These are phyloP conservation scores for Aspergillus tanneri DNA, from an alignment of 2,329 filamentous ascomycete genomes.

Conservation along the genomic window DNA sequence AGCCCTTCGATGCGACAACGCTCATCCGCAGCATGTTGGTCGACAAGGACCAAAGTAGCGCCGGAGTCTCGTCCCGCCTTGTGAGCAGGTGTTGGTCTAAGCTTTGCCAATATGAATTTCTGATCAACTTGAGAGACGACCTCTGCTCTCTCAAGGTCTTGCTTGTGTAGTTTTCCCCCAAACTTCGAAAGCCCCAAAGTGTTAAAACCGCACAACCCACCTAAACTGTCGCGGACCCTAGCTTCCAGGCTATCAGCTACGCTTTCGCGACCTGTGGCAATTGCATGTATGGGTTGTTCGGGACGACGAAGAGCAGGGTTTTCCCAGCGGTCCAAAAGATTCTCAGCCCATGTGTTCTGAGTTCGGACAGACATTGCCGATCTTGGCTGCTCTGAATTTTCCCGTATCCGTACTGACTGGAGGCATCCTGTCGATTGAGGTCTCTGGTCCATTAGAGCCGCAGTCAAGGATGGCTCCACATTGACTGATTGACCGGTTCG, in stretches of 20 bases:
- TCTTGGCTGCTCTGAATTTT: conserved; percentile 15
- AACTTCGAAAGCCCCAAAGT: conserved; percentile 29
- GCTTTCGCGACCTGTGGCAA: conserved; percentile 20
- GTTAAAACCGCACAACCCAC: conserved; percentile 23
- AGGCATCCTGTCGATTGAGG: conserved; percentile 21
- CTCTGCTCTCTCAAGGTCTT: conserved; percentile 58
- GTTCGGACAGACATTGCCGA: conserved; percentile 16
- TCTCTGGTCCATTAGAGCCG: conserved; percentile 7
- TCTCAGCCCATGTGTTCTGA: conserved; percentile 57
- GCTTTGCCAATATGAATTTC: conserved; percentile 79
- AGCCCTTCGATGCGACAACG: conserved; percentile 75
- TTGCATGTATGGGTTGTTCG: conserved; percentile 44
- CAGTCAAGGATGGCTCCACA: conserved; percentile 10
- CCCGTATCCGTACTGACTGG: conserved; percentile 4
- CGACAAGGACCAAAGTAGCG: conserved; percentile 67
- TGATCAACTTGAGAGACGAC: conserved; percentile 80
- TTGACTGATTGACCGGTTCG: conserved; percentile 36
- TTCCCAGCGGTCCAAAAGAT: conserved; percentile 65
- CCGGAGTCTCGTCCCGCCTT: background rate
- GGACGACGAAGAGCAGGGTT: conserved; percentile 70
- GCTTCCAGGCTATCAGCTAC: conserved; percentile 15
- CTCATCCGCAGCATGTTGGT: conserved; percentile 95
- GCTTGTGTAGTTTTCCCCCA: conserved; percentile 57
- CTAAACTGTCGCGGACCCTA: conserved; percentile 21
- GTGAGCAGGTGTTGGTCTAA: conserved; percentile 35